Evolutionary conservation across 495 filamentous ascomycete species (phyloP), one percentile per base, ranked within the genome.

Genomic region (Aspergillus bridgeri): DNA sequence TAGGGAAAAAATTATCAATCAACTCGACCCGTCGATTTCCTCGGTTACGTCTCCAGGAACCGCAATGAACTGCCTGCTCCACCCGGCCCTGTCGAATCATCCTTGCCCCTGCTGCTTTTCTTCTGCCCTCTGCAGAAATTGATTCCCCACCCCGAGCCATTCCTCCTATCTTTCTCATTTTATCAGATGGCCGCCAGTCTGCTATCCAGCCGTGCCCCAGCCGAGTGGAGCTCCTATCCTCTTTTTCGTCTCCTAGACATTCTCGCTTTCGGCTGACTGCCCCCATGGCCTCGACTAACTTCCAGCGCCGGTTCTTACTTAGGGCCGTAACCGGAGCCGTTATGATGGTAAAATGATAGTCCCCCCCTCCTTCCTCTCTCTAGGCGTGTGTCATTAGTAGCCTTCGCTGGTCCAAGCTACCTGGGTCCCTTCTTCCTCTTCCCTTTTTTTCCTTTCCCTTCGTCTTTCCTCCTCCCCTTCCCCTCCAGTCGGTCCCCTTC

Each of bases 271-370:
- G 24, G 7, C 7, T n/a, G n/a, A n/a, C 43, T 42, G 22, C 23
- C 15, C 7, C 48, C 48, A 57, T 58, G 55, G 56, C 24, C 23
- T 52, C 42, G 38, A 57, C 44, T 33, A 57, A 50, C 29, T 33
- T 3, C 20, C 33, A 11, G 42, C 19, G 15, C 25, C 18, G 43
- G 33, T 51, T 48, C 44, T 52, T 43, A 22, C n/a, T 20, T 38
- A 45, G 42, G 18, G 56, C 56, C 56, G 56, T 44, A 58, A 58
- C 56, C 56, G 56, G 56, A 58, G 56, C 49, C 42, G 23, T 48
- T 33, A 47, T 42, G 15, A 58, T 58, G 48, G 38, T 20, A 51
- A 45, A 22, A 38, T 13, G 33, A 38, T 38, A 38, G 13, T 58
- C 18, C n/a, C 17, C 5, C 42, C 42, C 48, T 27, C 27, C 42